phyloP scores from a whole-genome alignment of 345 rosid species.

The Arabidopsis arenosa region DNA sequence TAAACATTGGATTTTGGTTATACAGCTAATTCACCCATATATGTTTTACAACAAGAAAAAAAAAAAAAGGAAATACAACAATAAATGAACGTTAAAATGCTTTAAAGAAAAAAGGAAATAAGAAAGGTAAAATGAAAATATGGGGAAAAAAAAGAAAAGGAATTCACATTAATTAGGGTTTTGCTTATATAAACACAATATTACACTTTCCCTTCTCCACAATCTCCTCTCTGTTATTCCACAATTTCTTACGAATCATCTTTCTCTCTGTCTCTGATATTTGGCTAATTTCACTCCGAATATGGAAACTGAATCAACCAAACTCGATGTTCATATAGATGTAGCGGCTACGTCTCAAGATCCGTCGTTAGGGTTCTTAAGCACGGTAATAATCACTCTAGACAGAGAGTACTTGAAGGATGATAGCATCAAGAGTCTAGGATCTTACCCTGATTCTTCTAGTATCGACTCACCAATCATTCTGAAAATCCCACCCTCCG shows the following conservation, averaged over 20 bases:
- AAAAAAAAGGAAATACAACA: too few species aligned
- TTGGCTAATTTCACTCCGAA: neutral
- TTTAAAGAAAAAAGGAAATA: too few species aligned
- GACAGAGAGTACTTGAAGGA: neutral
- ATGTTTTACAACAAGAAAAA: too few species aligned
- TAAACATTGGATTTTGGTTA: too few species aligned
- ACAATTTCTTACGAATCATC: neutral
- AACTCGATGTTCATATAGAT: neutral
- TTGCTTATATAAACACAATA: neutral
- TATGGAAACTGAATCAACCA: constrained; percentile 16
- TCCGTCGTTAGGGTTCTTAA: constrained; percentile 2
- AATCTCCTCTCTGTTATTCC: neutral
- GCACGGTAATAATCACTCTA: neutral
- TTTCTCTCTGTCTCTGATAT: neutral
- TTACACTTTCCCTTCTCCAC: neutral
- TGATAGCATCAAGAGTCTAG: neutral
- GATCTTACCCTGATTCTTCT: neutral
- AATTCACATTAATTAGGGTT: neutral
- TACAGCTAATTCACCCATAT: too few species aligned
- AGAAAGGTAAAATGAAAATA: too few species aligned
- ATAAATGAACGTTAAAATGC: too few species aligned
- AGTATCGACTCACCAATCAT: neutral
- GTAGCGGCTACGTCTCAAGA: neutral
- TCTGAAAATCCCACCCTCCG: neutral
- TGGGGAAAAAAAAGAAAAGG: too few species aligned